Conservation (phyloP, 306 rosid species). For the Cucumis cinereus region DNA sequence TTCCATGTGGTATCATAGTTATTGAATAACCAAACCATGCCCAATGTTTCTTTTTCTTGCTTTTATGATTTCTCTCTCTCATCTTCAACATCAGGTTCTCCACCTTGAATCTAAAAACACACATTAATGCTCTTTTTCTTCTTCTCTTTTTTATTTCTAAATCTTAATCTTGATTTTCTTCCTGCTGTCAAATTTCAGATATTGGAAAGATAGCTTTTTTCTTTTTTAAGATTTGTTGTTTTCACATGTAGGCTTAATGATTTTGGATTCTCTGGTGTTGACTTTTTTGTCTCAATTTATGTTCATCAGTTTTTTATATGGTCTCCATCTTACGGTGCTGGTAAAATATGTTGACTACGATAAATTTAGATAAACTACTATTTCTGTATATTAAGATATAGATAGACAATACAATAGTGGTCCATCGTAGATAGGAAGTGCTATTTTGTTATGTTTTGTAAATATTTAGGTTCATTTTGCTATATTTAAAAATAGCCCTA, state of each 20-base stretch:
- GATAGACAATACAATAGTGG: too few relatives aligned
- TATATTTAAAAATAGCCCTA: too few relatives aligned
- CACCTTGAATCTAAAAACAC: neutral
- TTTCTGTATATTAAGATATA: too few relatives aligned
- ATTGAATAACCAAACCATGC: conserved; percentile 1
- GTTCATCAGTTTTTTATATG: neutral
- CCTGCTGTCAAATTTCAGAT: neutral
- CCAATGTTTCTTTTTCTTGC: neutral
- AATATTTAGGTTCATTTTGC: too few relatives aligned
- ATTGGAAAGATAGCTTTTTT: neutral
- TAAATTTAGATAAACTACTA: too few relatives aligned
- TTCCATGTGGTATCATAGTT: neutral
- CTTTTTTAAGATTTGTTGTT: neutral
- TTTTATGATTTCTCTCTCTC: neutral
- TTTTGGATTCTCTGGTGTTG: neutral
- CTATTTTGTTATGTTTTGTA: too few relatives aligned
- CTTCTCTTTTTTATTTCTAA: neutral
- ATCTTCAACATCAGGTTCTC: neutral
- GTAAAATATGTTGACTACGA: too few relatives aligned
- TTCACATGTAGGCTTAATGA: neutral
- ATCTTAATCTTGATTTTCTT: neutral
- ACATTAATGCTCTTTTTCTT: neutral
- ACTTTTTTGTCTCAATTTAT: neutral
- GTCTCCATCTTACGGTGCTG: neutral
- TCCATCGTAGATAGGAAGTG: too few relatives aligned